Conservation (phyloP, 306 rosid genomes). For the Medicago arabica region DNA sequence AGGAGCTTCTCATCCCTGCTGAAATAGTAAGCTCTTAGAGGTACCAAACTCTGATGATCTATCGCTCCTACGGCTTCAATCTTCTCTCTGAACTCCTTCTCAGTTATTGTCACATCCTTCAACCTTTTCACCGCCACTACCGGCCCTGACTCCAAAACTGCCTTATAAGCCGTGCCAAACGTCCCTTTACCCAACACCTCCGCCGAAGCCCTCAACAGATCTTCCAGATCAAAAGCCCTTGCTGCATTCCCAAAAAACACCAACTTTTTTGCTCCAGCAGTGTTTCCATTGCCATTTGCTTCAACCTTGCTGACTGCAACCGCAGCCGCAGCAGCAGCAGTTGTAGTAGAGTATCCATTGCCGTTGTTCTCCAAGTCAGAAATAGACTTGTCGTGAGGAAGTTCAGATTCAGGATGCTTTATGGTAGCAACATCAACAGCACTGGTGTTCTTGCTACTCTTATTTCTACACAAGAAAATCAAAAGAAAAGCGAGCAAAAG, state of each 20-base stretch:
- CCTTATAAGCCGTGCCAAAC: constrained; percentile 75
- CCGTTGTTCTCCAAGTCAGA: constrained; percentile 53
- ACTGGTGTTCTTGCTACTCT: constrained; percentile 52
- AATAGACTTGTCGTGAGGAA: constrained; percentile 41
- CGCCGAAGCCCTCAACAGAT: constrained; percentile 74
- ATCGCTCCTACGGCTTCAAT: constrained; percentile 63
- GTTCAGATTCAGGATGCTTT: constrained; percentile 47
- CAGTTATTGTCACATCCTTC: constrained; percentile 67
- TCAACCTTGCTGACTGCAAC: constrained; percentile 45
- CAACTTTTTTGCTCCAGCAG: constrained; percentile 50
- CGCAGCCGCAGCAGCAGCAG: constrained; percentile 33
- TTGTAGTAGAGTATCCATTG: constrained; percentile 45
- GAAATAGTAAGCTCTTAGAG: constrained; percentile 72
- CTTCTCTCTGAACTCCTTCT: constrained; percentile 68
- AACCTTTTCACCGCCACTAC: constrained; percentile 70
- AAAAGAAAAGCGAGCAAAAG: constrained; percentile 45
- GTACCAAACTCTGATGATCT: constrained; percentile 70
- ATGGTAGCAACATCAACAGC: constrained; percentile 50
- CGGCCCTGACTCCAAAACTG: constrained; percentile 66
- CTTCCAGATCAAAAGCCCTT: constrained; percentile 66
- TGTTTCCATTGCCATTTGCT: constrained; percentile 22
- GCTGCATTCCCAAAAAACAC: constrained; percentile 60
- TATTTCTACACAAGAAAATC: constrained; percentile 54
- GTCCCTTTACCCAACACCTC: constrained; percentile 80
- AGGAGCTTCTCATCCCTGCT: constrained; percentile 75